These are phyloP conservation scores for Fusarium cicatricum DNA, from an alignment of 2,329 filamentous ascomycete species.

Conservation along the genomic window DNA sequence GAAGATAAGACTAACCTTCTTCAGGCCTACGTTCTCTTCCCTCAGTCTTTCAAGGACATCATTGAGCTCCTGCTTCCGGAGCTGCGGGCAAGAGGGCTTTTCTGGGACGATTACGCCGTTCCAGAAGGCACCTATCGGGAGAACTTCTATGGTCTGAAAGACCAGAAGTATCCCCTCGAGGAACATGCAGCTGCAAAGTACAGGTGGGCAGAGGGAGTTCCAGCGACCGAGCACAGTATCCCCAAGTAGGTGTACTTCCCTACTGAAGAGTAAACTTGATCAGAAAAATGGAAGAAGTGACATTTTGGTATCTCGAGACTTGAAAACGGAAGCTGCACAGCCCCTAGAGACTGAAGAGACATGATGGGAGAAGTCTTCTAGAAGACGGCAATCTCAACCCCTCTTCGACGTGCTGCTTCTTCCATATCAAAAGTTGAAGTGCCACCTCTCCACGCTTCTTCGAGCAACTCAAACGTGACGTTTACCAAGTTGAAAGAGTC, in stretches of 20 bases:
- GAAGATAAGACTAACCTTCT: neutral
- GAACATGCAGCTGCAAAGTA: slow-evolving; percentile 63
- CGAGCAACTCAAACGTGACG: slow-evolving; percentile 23
- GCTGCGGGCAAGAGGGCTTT: slow-evolving; percentile 64
- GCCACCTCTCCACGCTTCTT: slow-evolving; percentile 31
- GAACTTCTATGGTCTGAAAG: slow-evolving; percentile 63
- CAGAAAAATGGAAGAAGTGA: neutral
- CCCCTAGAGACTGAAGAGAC: neutral
- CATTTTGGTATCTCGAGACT: neutral
- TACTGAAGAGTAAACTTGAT: no score
- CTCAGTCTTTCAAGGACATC: slow-evolving; percentile 73
- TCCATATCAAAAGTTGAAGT: slow-evolving; percentile 36
- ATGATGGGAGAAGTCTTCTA: neutral
- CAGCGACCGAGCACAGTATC: slow-evolving; percentile 33
- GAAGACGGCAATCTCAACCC: slow-evolving; percentile 33
- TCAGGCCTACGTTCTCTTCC: slow-evolving; percentile 71
- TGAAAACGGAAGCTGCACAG: neutral
- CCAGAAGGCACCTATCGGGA: slow-evolving; percentile 67
- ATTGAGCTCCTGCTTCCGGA: slow-evolving; percentile 72
- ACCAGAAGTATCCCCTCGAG: slow-evolving; percentile 57
- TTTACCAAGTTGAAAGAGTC: slow-evolving; percentile 27
- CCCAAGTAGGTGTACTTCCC: slow-evolving; percentile 5
- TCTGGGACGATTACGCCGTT: slow-evolving; percentile 63
- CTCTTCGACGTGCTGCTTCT: slow-evolving; percentile 4
- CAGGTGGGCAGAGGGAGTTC: slow-evolving; percentile 46